A percentile compares a stretch with the other conserved stretches of the same genome.
Evolutionary conservation across 495 filamentous ascomycete genomes (phyloP).

Genomic region (Melanomma pulvis-pyrius): DNA sequence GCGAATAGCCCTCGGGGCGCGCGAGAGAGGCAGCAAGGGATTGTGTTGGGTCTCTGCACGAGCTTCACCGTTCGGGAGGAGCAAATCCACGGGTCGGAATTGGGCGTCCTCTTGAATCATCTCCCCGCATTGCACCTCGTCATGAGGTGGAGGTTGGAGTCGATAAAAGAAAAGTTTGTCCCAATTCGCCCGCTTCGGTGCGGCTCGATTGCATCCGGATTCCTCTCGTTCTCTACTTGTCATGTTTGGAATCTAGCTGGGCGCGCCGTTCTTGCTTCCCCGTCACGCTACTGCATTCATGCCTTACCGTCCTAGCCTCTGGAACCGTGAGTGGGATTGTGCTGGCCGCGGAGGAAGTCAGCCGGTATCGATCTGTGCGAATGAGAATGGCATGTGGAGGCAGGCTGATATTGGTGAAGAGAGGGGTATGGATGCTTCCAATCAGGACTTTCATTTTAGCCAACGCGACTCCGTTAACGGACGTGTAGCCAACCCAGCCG

Average conservation of each 20-base stretch:
- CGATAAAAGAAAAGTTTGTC: constrained; percentile 12
- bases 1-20: not conserved
- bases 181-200: constrained; percentile 23
- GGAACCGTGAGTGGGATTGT: not conserved
- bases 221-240: not conserved
- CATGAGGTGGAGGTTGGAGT: constrained; percentile 22
- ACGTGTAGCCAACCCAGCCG: constrained; percentile 7
- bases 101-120: not conserved
- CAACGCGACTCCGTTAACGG: constrained; percentile 27
- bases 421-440: constrained; percentile 17
- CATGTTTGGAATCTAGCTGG: constrained; percentile 8
- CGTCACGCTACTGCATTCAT: constrained; percentile 31
- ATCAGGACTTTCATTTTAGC: constrained; percentile 10
- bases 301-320: constrained; percentile 15
- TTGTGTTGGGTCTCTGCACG: not conserved
- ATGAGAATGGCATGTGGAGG: constrained; percentile 19
- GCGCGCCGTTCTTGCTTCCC: not conserved
- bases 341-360: constrained; percentile 3
- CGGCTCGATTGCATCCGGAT: constrained; percentile 17
- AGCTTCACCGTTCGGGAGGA: not conserved
- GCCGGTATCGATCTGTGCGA: constrained; percentile 17
- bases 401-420: constrained; percentile 21
- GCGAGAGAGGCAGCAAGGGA: not conserved
- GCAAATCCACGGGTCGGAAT: not conserved
- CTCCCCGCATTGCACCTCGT: constrained; percentile 9